Base-by-base conservation (phyloP, 129 eudicot species). In the Chrysanthemum makinoi region DNA sequence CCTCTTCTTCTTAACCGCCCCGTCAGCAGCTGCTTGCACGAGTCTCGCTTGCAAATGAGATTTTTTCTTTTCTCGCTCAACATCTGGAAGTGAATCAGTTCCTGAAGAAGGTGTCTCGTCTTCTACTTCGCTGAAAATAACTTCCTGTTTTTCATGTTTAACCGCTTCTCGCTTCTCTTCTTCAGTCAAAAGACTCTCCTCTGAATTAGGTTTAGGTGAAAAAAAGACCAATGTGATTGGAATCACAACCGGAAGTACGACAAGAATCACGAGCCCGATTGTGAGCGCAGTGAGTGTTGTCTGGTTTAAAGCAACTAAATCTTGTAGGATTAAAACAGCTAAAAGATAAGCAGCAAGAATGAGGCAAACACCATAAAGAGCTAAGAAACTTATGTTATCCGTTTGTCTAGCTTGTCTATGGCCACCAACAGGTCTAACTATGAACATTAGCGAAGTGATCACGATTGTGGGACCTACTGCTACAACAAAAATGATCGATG, bases 381-480 rank as follows among this genome's bases (percentile, higher is more conserved):
- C 83, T 13, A 70, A 62, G 83, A 88, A 88, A 73, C 86, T 88
- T 58, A 67, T 59, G 48, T 67, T 33, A 63, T 88, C 91, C 10
- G 90, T 83, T 33, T 52, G 71, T 15, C 88, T 83, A 57, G 80
- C 84, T 71, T 88, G 95, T 73, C 66, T 81, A 73, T 85, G 91
- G 65, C 95, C 95, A 26, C 84, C 88, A 56, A 88, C 91, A 2
- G 95, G 86, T 73, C 83, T 68, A 67, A 88, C 75, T 2, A 85
- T 10, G 86, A 88, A 88, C 95, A 88, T 88, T 50, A 88, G 74
- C 15, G 85, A 73, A 15, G 74, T 70, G 26, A 88, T 83, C 43
- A 88, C 83, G 14, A 85, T 79, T 0, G 91, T 72, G 33, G 95
- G 95, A 35, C 95, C 90, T 48, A 85, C 86, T 43, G 95, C 95